Base-by-base conservation (phyloP, 805 yeast species). In the Candida xyloterini region DNA sequence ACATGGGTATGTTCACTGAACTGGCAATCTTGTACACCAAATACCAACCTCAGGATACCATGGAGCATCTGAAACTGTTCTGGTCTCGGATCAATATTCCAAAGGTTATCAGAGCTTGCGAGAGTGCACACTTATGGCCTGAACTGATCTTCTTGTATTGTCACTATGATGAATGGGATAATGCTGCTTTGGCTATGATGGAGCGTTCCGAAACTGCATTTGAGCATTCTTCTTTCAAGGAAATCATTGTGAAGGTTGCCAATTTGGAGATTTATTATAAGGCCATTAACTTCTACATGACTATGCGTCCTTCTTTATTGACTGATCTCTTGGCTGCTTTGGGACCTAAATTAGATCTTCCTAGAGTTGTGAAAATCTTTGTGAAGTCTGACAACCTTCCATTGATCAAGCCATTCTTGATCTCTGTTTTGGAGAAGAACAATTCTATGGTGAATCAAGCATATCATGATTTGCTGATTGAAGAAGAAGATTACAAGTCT, bases 1-100 rank as follows among this genome's bases (percentile, higher is more conserved):
- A 93, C 62, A 93, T 93, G 99, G 99, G 98, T 54, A 91, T 93
- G 97, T 93, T 93, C 64, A 93, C 99, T 9, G 97, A 90, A 66
- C 75, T 93, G 55, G 96, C 98, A 15, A 74, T 86, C 33, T 72
- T 93, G 53, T 93, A 91, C 70, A 77, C 95, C 50, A 91, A 90
- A 64, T 93, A 90, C 67, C 78, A 79, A 47, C 96, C 97, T 21
- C 85, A 80, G 36, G 84, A 80, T 67, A 85, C 95, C 40, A 85
- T 87, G 88, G 98, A 93, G 67, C 98, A 93, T 67, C 75, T 93
- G 77, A 90, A 90, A 64, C 71, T 93, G 57, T 93, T 93, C 78
- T 93, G 98, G 98, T 89, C 97, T 10, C 84, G 99, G 69, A 78
- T 93, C 64, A 93, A 93, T 65, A 91, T 93, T 70, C 98, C 99